Conservation (phyloP, 176 grass and related monocot genomes). For the Oropetium thomaeum region DNA sequence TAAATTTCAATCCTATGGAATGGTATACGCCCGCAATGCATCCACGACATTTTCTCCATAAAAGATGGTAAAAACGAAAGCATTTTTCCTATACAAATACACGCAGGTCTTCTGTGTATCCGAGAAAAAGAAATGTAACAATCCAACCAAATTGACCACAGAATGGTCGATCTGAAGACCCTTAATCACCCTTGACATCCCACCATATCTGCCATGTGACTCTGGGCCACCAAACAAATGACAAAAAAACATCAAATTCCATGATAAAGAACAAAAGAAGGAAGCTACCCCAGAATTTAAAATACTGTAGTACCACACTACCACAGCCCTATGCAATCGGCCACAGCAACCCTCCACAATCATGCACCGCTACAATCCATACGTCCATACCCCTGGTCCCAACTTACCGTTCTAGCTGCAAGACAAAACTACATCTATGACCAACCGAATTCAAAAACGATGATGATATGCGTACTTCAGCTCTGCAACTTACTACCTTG, state of each 20-base stretch:
- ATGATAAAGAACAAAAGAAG: conserved; percentile 37
- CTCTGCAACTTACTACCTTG: background rate
- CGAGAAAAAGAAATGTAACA: too few relatives aligned
- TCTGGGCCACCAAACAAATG: conserved; percentile 20
- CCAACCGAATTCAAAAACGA: background rate
- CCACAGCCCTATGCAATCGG: background rate
- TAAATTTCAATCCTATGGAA: background rate
- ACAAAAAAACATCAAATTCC: conserved; percentile 25
- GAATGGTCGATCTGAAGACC: background rate
- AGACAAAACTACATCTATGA: background rate
- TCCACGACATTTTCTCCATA: background rate
- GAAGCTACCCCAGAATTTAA: conserved; percentile 28
- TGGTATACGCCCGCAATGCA: background rate
- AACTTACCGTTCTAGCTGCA: conserved; percentile 16
- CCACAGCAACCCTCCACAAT: conserved; percentile 18
- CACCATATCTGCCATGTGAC: background rate
- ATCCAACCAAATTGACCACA: background rate
- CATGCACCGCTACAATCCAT: conserved; percentile 27
- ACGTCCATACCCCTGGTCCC: conserved; percentile 22
- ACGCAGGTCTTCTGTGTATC: too few relatives aligned
- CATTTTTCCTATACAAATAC: too few relatives aligned
- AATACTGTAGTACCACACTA: too few relatives aligned
- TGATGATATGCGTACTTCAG: background rate
- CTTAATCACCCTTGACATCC: background rate
- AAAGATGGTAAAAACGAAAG: too few relatives aligned